These are phyloP conservation scores for Colletotrichum caudatum DNA, from an alignment of 2,329 filamentous ascomycete species.

Conservation along the genomic window DNA sequence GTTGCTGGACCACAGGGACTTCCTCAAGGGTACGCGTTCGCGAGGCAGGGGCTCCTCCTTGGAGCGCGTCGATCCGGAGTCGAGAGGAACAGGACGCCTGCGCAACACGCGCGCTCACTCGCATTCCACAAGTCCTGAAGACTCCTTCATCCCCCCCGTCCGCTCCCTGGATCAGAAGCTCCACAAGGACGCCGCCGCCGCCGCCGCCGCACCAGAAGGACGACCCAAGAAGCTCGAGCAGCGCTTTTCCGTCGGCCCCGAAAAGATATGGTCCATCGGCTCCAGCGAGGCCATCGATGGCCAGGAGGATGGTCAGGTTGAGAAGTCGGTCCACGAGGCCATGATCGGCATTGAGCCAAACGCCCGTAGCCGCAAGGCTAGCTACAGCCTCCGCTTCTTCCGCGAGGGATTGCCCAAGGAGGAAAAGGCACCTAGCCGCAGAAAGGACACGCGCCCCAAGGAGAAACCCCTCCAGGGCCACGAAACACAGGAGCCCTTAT, in stretches of 20 bases:
- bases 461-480: constrained; percentile 57
- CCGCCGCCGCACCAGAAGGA: constrained; percentile 45
- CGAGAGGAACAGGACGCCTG: constrained; percentile 43
- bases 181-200: constrained; percentile 42
- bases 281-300: constrained; percentile 60
- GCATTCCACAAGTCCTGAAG: constrained; percentile 46
- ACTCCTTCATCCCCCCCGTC: constrained; percentile 44
- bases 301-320: constrained; percentile 67
- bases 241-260: constrained; percentile 58
- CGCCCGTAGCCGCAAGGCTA: constrained; percentile 74
- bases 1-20: constrained; percentile 52
- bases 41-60: constrained; percentile 47
- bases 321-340: constrained; percentile 73
- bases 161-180: constrained; percentile 35
- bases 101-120: constrained; percentile 43
- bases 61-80: constrained; percentile 53
- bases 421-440: constrained; percentile 62
- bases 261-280: constrained; percentile 75
- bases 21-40: constrained; percentile 46
- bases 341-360: constrained; percentile 72
- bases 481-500: constrained; percentile 45
- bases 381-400: constrained; percentile 75
- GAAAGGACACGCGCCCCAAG: constrained; percentile 60
- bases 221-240: constrained; percentile 57
- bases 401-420: constrained; percentile 72